Conservation (phyloP, 768 basidiomycete genomes). For the Guyanaporus albipodus region DNA sequence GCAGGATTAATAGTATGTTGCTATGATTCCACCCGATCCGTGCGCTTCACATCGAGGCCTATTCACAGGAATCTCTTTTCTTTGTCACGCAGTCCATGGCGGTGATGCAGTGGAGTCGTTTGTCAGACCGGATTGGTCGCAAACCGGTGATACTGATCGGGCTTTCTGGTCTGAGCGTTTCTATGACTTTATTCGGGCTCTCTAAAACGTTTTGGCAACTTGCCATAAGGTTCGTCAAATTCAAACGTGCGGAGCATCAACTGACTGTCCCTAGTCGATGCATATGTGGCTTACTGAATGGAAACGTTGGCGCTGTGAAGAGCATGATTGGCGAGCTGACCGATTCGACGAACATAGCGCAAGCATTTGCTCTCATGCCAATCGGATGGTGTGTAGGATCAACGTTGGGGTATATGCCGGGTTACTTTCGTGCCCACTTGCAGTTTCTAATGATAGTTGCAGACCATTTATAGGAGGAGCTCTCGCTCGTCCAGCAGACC, state of each 20-base stretch:
- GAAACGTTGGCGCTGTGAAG: slow-evolving; percentile 45
- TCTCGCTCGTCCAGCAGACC: slow-evolving; percentile 50
- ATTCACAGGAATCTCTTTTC: slow-evolving; percentile 64
- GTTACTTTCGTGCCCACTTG: not conserved
- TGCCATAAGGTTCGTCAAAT: slow-evolving; percentile 35
- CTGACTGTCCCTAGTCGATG: slow-evolving; percentile 20
- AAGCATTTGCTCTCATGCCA: slow-evolving; percentile 27
- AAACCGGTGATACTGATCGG: slow-evolving; percentile 70
- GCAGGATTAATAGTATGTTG: slow-evolving; percentile 59
- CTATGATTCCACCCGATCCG: not conserved
- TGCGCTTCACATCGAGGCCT: not conserved
- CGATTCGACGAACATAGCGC: slow-evolving; percentile 37
- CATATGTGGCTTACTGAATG: slow-evolving; percentile 31
- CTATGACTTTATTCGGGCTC: slow-evolving; percentile 69
- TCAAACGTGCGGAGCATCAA: no score
- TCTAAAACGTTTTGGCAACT: slow-evolving; percentile 64
- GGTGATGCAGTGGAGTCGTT: slow-evolving; percentile 67
- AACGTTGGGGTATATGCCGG: slow-evolving; percentile 33
- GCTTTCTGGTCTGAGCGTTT: slow-evolving; percentile 55
- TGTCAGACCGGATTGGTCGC: slow-evolving; percentile 67
- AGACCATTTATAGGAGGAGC: slow-evolving; percentile 48
- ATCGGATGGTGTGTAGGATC: slow-evolving; percentile 30
- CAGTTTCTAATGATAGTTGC: not conserved
- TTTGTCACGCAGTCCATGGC: slow-evolving; percentile 70
- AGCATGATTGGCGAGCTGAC: slow-evolving; percentile 65